Percentiles rank a stretch among this genome's conserved stretches.
phyloP scores from a whole-genome alignment of 257 asterid genomes.

The Schizonepeta tenuifolia region DNA sequence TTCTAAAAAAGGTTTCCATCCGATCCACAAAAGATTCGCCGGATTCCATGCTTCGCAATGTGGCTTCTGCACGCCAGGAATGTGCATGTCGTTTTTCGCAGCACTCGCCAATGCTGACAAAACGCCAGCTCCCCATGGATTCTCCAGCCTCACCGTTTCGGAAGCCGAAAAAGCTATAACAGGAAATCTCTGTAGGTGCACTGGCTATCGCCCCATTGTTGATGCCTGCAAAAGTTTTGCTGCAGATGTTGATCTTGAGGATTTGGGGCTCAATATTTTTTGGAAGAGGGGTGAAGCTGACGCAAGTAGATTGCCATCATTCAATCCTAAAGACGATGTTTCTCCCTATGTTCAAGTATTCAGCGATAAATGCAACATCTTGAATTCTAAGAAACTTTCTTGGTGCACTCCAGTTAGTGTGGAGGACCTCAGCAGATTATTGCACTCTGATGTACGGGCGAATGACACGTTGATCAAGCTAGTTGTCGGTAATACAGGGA shows the following conservation, averaged over 20 bases:
- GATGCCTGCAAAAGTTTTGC: conserved; percentile 37
- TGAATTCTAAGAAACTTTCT: conserved; percentile 22
- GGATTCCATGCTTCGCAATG: conserved; percentile 37
- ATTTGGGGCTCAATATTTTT: conserved; percentile 26
- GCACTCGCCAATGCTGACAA: conserved; percentile 28
- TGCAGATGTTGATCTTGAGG: conserved; percentile 33
- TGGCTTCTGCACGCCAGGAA: conserved; percentile 38
- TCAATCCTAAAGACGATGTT: conserved; percentile 9
- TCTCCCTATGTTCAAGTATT: not conserved
- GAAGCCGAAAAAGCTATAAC: conserved; percentile 24
- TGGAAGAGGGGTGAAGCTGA: not conserved
- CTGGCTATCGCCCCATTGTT: conserved; percentile 34
- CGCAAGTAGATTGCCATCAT: not conserved
- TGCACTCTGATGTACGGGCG: not conserved
- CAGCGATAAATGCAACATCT: not conserved
- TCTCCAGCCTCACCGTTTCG: conserved; percentile 27
- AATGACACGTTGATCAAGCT: not conserved
- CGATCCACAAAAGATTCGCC: conserved; percentile 31
- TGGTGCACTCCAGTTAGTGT: conserved; percentile 28
- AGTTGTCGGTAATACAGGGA: conserved; percentile 29
- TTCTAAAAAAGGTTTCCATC: conserved; percentile 29
- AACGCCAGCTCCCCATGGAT: conserved; percentile 9
- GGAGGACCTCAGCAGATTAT: conserved; percentile 21
- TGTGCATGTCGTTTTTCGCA: conserved; percentile 30
- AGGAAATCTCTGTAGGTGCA: conserved; percentile 30